These are phyloP conservation scores for Rhodotorula graminis DNA, from an alignment of 768 basidiomycete genomes.

Conservation along the genomic window DNA sequence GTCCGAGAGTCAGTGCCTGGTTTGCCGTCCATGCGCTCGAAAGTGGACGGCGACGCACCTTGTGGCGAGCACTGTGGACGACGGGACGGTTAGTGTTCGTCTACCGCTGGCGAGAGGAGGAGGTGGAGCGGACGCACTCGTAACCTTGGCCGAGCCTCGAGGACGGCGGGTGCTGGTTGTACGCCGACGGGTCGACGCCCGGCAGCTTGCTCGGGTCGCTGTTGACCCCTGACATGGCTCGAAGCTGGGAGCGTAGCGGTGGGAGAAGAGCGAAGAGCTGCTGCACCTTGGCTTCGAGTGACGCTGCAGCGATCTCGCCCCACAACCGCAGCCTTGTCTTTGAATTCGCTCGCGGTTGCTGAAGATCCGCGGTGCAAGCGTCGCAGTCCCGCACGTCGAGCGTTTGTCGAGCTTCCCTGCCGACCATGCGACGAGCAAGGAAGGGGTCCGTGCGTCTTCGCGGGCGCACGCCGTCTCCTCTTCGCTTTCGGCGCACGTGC, in stretches of 20 bases:
- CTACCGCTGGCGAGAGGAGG: background rate
- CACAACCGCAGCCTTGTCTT: too few species aligned
- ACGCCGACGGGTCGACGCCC: constrained; percentile 11
- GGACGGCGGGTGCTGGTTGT: background rate
- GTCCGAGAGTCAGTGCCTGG: background rate
- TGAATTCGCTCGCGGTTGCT: too few species aligned
- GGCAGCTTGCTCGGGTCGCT: background rate
- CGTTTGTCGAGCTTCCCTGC: too few species aligned
- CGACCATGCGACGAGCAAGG: too few species aligned
- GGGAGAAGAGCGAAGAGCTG: background rate
- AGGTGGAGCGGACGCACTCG: background rate
- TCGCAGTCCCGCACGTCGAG: too few species aligned
- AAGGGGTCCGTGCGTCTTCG: too few species aligned
- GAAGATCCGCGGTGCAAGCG: too few species aligned
- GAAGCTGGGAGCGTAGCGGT: too few species aligned
- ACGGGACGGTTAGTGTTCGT: background rate
- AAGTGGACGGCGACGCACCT: background rate
- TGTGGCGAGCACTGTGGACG: constrained; percentile 6
- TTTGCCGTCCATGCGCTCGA: background rate
- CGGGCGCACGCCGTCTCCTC: too few species aligned
- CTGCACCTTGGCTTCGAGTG: too few species aligned
- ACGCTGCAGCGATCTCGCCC: too few species aligned
- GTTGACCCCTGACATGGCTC: background rate
- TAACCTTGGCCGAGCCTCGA: constrained; percentile 14
- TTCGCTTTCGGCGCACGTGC: too few species aligned